Percentiles rank a stretch among this genome's conserved stretches.
These are phyloP conservation scores for Termitomyces sp. DNA, from an alignment of 768 basidiomycete species.

Conservation along the genomic window DNA sequence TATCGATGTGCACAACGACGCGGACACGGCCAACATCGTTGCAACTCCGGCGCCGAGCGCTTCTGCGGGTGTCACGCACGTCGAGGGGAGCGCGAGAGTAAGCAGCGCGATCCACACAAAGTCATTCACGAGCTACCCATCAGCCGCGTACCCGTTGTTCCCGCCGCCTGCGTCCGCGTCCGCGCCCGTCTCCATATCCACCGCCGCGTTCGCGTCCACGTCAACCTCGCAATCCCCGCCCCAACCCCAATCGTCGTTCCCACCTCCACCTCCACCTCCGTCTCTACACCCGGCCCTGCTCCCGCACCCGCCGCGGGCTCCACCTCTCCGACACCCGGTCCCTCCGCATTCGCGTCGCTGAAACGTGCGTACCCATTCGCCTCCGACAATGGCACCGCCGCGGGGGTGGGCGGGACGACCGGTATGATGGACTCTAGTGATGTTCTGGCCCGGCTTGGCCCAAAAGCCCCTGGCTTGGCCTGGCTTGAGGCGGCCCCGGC, in stretches of 20 bases:
- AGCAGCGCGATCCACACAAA: slow-evolving; percentile 5
- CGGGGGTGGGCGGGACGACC: slow-evolving; percentile 2
- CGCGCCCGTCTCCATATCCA: background rate
- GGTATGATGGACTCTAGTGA: slow-evolving; percentile 32
- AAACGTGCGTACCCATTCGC: background rate
- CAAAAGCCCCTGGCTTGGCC: too few species aligned
- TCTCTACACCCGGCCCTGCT: too few species aligned
- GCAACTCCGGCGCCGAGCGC: slow-evolving; percentile 19
- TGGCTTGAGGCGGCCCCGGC: too few species aligned
- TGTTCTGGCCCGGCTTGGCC: too few species aligned
- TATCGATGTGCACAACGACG: slow-evolving; percentile 49
- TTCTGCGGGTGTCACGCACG: background rate
- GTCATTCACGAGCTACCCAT: slow-evolving; percentile 7
- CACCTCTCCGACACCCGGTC: background rate
- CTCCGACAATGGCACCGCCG: background rate
- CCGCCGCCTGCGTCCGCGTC: slow-evolving; percentile 6
- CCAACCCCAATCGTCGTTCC: background rate
- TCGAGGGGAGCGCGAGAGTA: background rate
- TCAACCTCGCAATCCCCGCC: background rate
- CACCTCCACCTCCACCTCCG: background rate
- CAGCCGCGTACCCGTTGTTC: slow-evolving; percentile 12
- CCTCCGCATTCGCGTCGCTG: background rate
- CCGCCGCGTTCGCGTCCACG: background rate
- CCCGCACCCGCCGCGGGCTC: background rate
- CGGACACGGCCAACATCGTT: slow-evolving; percentile 58